Base-by-base conservation (phyloP, 2,329 filamentous ascomycete genomes). In the Xylariaceae sp. region DNA sequence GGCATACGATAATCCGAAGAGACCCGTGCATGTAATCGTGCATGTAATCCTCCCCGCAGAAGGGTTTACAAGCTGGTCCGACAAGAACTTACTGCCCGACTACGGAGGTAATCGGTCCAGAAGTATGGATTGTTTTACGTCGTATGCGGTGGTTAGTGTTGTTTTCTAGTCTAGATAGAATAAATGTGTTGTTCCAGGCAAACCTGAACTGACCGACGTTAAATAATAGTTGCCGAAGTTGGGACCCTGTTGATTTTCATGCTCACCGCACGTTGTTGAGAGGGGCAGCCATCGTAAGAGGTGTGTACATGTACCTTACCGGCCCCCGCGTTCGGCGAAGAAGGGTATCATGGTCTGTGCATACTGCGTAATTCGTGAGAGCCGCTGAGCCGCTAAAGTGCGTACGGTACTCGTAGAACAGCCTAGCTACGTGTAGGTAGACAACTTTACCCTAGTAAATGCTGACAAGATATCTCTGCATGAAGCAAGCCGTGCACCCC, bases 251-350 rank as follows among this genome's bases (percentile, higher is more conserved):
- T 37, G 41, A 50, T 55, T 54, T 18, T 18, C 40, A 43, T 32
- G 23, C 19, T 42, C 54, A 47, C 40, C 48, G 59, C 59, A 62
- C 51, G 53, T 62, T 62, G 47, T 53, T 18, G 32, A 57, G 56
- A 60, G 57, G 59, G 59, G 56, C 51, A 59, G 51, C 49, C 52
- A 42, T 59, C 50, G 56, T n/a, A n/a, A n/a, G n/a, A n/a, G n/a
- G n/a, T n/a, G n/a, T n/a, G n/a, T n/a, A n/a, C n/a, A n/a, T n/a
- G n/a, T n/a, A n/a, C n/a, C n/a, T n/a, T n/a, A n/a, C n/a, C n/a
- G n/a, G 32, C 9, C 5, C 12, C 12, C 6, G 32, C 32, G 32
- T 26, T 23, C 53, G 53, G 53, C 47, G 16, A 32, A 57, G 52
- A 54, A 50, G 26, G 41, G 32, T 41, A 44, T 29, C 16, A 41